Conservation (phyloP, 805 yeast species). For the Kluyveromyces aestuarii region DNA sequence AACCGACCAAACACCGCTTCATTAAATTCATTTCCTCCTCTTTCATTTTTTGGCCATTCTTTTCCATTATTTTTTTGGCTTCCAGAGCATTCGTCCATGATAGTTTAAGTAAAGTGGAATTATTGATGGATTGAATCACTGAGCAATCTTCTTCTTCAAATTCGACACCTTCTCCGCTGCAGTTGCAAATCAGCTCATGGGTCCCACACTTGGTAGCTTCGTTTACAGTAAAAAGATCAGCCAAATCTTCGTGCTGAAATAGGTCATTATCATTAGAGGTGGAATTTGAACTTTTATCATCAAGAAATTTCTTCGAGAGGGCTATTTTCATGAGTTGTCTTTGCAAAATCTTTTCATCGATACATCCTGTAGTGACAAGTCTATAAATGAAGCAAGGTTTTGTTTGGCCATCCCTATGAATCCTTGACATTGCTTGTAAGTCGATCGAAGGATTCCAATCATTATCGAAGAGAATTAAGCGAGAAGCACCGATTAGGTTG, state of each 20-base stretch:
- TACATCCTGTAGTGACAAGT: conserved; percentile 76
- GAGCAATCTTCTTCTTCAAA: conserved; percentile 4
- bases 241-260: conserved; percentile 60
- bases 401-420: conserved; percentile 89
- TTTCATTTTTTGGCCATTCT: conserved; percentile 12
- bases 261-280: conserved; percentile 46
- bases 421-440: conserved; percentile 89
- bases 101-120: conserved; percentile 4
- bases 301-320: conserved; percentile 64
- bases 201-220: conserved; percentile 51
- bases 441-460: conserved; percentile 97
- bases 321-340: conserved; percentile 80
- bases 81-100: conserved; percentile 52
- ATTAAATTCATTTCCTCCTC: conserved; percentile 35
- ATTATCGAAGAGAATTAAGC: conserved; percentile 78
- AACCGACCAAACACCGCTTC: conserved; percentile 51
- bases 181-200: conserved; percentile 65
- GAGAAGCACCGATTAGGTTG: conserved; percentile 81
- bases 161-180: conserved; percentile 47
- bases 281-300: conserved; percentile 21
- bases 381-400: conserved; percentile 74
- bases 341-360: conserved; percentile 91
- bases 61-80: conserved; percentile 19
- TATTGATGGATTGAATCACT: background rate
- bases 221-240: conserved; percentile 61